Evolutionary conservation across 1,284 basidiomycete genomes (phyloP), one percentile per base, ranked within the genome.

Genomic region (Moesziomyces sp.): DNA sequence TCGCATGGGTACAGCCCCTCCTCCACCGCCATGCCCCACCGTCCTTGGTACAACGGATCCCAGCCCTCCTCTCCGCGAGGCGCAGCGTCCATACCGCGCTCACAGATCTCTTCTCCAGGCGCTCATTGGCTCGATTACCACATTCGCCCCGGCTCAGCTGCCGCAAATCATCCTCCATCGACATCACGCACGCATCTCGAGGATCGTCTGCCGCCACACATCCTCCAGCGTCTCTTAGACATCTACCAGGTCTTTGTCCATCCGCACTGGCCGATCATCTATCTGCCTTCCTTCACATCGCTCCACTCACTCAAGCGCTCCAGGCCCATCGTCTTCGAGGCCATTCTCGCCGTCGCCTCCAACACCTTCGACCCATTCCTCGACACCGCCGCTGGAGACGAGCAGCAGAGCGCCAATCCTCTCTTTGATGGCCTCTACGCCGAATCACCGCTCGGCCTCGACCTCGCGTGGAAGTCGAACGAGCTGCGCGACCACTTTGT

Each of bases 251-350:
- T 65, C 23, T 77, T 75, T 46, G 58, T 75, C 10, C 75, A 77
- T 52, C 71, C 75, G 21, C 75, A 74, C 30, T 77, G 75, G 75
- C 75, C 75, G 35, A 68, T 77, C 61, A 52, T 77, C 60, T 77
- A 77, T 26, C 58, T 74, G 8, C 75, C 75, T 3, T 65, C 73
- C n/a, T 35, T 77, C 52, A 53, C 62, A 11, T 71, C 72, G 38
- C 67, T 77, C 3, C 67, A 66, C 21, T 61, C 62, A 35, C 69
- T 77, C 47, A 59, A 54, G 33, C 50, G 51, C 7, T 45, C 58
- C 11, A 51, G 64, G 28, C 75, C 75, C 21, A 55, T 75, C 26
- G 55, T 77, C 3, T 77, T 74, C 33, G 66, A 77, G 38, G 75
- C 72, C 46, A 64, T 77, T 45, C 56, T 77, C 9, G 68, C 66